These are phyloP conservation scores for Fibroporia radiculosa DNA, from an alignment of 768 basidiomycete species.

Conservation along the genomic window DNA sequence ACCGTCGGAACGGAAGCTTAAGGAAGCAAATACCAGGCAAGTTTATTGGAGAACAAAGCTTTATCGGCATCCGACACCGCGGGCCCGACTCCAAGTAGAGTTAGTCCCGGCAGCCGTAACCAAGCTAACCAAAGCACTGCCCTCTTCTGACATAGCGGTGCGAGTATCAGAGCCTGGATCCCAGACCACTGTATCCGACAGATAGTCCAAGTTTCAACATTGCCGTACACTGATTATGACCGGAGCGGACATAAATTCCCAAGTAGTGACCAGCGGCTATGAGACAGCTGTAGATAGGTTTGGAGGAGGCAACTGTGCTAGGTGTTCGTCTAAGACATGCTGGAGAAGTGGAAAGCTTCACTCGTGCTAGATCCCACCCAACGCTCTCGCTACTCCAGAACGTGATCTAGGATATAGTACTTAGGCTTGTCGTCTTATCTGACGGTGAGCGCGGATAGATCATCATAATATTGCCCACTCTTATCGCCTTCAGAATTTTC, in stretches of 20 bases:
- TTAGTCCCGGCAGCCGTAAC: no score
- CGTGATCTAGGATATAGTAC: slow-evolving; percentile 82
- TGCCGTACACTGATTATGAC: not conserved
- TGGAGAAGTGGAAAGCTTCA: not conserved
- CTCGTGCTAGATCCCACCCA: slow-evolving; percentile 52
- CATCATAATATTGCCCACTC: slow-evolving; percentile 9
- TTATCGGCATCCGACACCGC: no score
- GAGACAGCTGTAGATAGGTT: slow-evolving; percentile 70
- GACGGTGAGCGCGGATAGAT: slow-evolving; percentile 10
- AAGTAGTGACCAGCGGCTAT: slow-evolving; percentile 12
- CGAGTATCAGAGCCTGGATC: no score
- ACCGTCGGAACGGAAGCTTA: no score
- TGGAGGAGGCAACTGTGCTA: slow-evolving; percentile 60
- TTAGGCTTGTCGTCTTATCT: slow-evolving; percentile 82
- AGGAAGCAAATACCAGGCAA: no score
- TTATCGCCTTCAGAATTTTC: slow-evolving; percentile 82
- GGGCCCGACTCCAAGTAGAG: no score
- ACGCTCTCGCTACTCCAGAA: slow-evolving; percentile 73
- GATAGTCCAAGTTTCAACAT: not conserved
- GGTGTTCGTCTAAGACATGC: slow-evolving; percentile 46
- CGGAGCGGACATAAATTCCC: not conserved
- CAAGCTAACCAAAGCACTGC: no score
- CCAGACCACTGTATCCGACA: no score
- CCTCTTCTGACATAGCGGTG: no score
- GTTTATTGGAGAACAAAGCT: no score